These are phyloP conservation scores for Solanum corneliomulleri DNA, from an alignment of 257 asterid species.

Conservation along the genomic window DNA sequence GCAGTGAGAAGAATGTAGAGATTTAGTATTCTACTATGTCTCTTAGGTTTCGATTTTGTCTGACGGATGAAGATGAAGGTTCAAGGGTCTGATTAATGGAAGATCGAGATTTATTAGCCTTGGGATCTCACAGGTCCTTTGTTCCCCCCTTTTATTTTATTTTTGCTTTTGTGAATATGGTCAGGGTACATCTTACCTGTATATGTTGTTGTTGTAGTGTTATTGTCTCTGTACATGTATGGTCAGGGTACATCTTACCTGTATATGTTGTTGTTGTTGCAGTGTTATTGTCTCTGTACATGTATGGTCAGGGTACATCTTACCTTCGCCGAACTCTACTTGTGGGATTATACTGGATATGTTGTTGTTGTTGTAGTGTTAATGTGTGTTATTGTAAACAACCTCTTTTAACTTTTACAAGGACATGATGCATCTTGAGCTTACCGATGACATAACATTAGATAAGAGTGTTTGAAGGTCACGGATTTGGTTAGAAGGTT, in stretches of 20 bases:
- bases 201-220: too few relatives aligned
- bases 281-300: too few relatives aligned
- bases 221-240: too few relatives aligned
- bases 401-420: background rate
- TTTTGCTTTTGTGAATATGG: background rate
- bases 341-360: too few relatives aligned
- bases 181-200: too few relatives aligned
- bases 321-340: background rate
- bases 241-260: too few relatives aligned
- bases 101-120: conserved; percentile 35
- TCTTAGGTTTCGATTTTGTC: conserved; percentile 74
- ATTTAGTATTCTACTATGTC: conserved; percentile 38
- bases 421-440: background rate
- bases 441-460: background rate
- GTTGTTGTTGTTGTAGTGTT: background rate
- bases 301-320: background rate
- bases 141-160: too few relatives aligned
- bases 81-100: conserved; percentile 34
- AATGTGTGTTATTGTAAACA: too few relatives aligned
- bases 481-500: background rate
- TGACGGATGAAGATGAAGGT: conserved; percentile 74
- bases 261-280: too few relatives aligned
- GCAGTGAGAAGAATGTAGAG: conserved; percentile 18
- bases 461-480: background rate
- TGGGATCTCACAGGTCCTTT: conserved; percentile 80